Percentiles rank a stretch among this genome's conserved stretches.
Conservation (phyloP, 2,329 filamentous ascomycete species). For the Penicillium sp. region DNA sequence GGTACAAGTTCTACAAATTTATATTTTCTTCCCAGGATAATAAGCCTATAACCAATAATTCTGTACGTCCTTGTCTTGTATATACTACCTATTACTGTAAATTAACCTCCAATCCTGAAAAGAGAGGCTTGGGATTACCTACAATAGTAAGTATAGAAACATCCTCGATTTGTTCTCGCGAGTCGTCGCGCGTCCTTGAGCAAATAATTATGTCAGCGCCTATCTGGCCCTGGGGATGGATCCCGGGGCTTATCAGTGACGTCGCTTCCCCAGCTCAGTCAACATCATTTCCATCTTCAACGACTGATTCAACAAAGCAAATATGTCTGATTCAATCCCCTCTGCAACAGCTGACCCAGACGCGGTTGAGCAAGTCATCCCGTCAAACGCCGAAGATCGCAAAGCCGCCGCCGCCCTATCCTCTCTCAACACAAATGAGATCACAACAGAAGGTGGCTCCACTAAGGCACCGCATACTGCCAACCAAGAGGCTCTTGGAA, state of each 20-base stretch:
- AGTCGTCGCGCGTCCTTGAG: too few relatives aligned
- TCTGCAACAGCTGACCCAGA: slow-evolving; percentile 40
- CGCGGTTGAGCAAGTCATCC: slow-evolving; percentile 34
- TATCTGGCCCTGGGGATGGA: neutral
- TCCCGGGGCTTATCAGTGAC: neutral
- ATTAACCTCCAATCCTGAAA: too few relatives aligned
- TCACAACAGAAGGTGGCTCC: slow-evolving; percentile 35
- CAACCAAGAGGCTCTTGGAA: slow-evolving; percentile 51
- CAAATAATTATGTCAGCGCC: slow-evolving; percentile 4
- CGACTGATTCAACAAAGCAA: neutral
- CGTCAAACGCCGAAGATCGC: slow-evolving; percentile 50
- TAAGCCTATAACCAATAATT: too few relatives aligned
- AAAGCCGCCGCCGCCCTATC: slow-evolving; percentile 52
- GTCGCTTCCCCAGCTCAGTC: neutral
- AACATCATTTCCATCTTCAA: neutral
- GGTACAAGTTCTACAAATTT: too few relatives aligned
- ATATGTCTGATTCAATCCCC: slow-evolving; percentile 47
- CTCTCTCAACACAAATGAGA: slow-evolving; percentile 45
- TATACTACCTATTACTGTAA: too few relatives aligned
- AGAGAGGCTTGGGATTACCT: too few relatives aligned
- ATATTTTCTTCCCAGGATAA: too few relatives aligned
- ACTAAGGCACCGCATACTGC: slow-evolving; percentile 35
- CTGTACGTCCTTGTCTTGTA: too few relatives aligned
- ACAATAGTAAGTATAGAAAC: too few relatives aligned
- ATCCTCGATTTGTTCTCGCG: too few relatives aligned